A percentile compares a stretch with the other conserved stretches of the same genome.
phyloP scores from a whole-genome alignment of 1,284 basidiomycete genomes.

The Ganoderma resinaceum region DNA sequence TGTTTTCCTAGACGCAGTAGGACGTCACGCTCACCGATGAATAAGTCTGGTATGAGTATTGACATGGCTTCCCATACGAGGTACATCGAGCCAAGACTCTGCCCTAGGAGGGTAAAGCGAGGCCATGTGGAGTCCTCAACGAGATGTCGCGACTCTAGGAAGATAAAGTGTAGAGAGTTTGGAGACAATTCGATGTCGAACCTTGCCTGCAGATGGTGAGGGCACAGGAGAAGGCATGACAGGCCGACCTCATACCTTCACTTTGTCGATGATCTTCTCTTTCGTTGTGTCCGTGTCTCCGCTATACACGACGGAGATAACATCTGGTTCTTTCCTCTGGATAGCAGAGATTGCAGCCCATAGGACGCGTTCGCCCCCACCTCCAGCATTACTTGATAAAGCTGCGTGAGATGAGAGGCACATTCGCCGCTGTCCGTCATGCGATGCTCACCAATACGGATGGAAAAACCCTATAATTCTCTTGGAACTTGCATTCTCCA shows the following conservation, averaged over 20 bases:
- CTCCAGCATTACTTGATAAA: conserved; percentile 88
- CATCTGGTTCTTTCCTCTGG: conserved; percentile 74
- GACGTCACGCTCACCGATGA: conserved; percentile 69
- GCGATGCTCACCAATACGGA: conserved; percentile 84
- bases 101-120: conserved; percentile 89
- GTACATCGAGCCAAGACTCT: conserved; percentile 87
- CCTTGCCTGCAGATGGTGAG: conserved; percentile 59
- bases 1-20: too few relatives aligned
- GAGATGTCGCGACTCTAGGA: conserved; percentile 72
- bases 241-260: conserved; percentile 61
- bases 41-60: conserved; percentile 84
- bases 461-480: conserved; percentile 90
- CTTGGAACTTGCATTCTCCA: conserved; percentile 32
- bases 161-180: conserved; percentile 76
- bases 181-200: conserved; percentile 85
- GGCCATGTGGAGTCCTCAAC: conserved; percentile 89
- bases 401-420: conserved; percentile 47
- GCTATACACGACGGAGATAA: conserved; percentile 89
- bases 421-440: conserved; percentile 11
- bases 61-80: conserved; percentile 86
- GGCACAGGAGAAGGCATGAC: neutral
- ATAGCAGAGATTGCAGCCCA: conserved; percentile 90
- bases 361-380: conserved; percentile 95
- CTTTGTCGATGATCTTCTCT: conserved; percentile 82
- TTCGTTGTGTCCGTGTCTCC: conserved; percentile 87